These are phyloP conservation scores for Orbilia blumenaviensis DNA, from an alignment of 2,329 filamentous ascomycete species.

Conservation along the genomic window DNA sequence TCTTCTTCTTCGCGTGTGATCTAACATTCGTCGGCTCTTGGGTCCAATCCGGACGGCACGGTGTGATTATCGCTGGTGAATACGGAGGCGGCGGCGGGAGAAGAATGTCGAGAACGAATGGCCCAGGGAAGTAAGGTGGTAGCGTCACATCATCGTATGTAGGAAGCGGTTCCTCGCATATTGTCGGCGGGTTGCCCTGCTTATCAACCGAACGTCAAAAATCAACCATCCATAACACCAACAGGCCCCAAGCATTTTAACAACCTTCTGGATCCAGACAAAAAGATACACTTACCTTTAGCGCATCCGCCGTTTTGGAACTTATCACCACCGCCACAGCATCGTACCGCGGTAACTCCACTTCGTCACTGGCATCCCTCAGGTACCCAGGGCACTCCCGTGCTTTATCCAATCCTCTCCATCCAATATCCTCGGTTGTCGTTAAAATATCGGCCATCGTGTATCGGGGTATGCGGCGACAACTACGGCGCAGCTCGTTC, in stretches of 20 bases:
- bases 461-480: conserved; percentile 51
- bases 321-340: conserved; percentile 2
- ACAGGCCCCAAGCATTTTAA: background rate
- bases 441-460: conserved; percentile 54
- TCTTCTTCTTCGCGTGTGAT: conserved; percentile 49
- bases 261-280: background rate
- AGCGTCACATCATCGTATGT: conserved; percentile 6
- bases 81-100: conserved; percentile 13
- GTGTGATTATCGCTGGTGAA: conserved; percentile 8
- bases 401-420: background rate
- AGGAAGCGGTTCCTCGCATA: background rate
- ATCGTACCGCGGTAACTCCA: conserved; percentile 47
- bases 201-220: background rate
- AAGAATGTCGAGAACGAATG: conserved; percentile 4
- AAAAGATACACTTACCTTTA: conserved; percentile 5
- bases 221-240: background rate
- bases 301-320: conserved; percentile 20
- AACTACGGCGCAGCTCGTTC: conserved; percentile 30
- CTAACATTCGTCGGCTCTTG: conserved; percentile 45
- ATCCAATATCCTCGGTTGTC: background rate
- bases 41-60: conserved; percentile 19
- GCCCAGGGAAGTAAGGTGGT: conserved; percentile 21
- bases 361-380: background rate
- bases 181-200: background rate
- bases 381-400: conserved; percentile 7